phyloP scores from a whole-genome alignment of 176 grass and related monocot species.

The Paspalum notatum region DNA sequence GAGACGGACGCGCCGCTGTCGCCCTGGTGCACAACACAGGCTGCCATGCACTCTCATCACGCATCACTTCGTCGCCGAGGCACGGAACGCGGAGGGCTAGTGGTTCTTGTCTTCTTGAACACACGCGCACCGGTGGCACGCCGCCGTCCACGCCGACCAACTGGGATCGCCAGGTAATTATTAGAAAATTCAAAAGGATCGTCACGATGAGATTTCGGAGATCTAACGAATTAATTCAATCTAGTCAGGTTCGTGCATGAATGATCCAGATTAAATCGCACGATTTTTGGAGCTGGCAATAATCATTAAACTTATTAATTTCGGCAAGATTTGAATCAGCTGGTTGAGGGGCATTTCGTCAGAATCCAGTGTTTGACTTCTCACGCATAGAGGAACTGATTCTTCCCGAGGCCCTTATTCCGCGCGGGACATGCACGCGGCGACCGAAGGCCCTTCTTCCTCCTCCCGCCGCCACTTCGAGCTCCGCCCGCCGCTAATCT shows the following conservation, averaged over 20 bases:
- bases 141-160: constrained; percentile 51
- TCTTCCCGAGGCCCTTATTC: too few relatives aligned
- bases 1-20: neutral
- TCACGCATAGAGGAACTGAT: neutral
- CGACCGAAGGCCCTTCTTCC: too few relatives aligned
- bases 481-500: too few relatives aligned
- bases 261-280: neutral
- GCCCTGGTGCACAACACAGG: neutral
- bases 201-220: neutral
- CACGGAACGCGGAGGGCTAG: constrained; percentile 5
- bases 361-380: constrained; percentile 46
- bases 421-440: too few relatives aligned
- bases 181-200: neutral
- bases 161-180: too few relatives aligned
- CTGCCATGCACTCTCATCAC: constrained; percentile 44
- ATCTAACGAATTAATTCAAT: neutral
- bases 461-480: too few relatives aligned
- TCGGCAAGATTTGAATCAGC: constrained; percentile 38
- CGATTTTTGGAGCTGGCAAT: neutral
- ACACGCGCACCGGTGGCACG: constrained; percentile 34
- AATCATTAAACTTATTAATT: neutral
- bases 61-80: constrained; percentile 43
- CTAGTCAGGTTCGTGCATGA: neutral
- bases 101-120: constrained; percentile 51
- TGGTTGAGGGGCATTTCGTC: neutral